phyloP scores from a whole-genome alignment of 176 grass and related monocot species.

The Bromus sterilis region DNA sequence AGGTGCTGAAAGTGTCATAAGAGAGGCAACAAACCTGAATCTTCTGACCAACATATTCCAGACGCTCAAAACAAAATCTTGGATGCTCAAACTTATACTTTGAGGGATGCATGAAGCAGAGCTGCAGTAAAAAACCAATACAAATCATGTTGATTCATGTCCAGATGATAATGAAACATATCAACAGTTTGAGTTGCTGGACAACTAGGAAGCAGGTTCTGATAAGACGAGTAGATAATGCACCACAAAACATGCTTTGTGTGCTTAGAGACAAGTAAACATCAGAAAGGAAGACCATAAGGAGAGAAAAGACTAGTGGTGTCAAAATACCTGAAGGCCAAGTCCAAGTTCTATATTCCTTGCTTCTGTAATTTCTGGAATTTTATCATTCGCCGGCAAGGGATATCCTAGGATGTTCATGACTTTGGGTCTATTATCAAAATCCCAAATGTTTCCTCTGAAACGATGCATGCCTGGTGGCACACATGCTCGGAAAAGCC shows the following conservation, averaged over 20 bases:
- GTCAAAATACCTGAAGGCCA: conserved; percentile 79
- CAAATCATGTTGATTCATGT: background rate
- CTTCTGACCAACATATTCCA: conserved; percentile 96
- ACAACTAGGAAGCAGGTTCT: background rate
- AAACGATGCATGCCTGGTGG: conserved; percentile 99
- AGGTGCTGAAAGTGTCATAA: background rate
- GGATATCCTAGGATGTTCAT: conserved; percentile 76
- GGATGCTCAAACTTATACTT: conserved; percentile 99
- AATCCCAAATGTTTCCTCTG: conserved; percentile 94
- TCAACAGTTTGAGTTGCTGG: background rate
- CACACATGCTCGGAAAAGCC: conserved; percentile 95
- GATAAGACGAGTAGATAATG: background rate
- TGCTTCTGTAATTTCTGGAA: conserved; percentile 95
- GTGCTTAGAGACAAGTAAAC: background rate
- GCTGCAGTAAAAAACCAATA: conserved; percentile 23
- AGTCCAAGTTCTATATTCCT: conserved; percentile 98
- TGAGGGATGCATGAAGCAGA: conserved; percentile 87
- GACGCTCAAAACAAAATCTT: conserved; percentile 91
- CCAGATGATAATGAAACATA: background rate
- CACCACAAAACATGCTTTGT: background rate
- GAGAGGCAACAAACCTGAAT: conserved; percentile 64
- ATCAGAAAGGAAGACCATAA: background rate
- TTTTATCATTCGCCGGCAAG: conserved; percentile 70
- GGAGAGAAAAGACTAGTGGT: background rate
- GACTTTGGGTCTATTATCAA: conserved; percentile 73